These are phyloP conservation scores for Mrakia gelida DNA, from an alignment of 768 basidiomycete species.

Conservation along the genomic window DNA sequence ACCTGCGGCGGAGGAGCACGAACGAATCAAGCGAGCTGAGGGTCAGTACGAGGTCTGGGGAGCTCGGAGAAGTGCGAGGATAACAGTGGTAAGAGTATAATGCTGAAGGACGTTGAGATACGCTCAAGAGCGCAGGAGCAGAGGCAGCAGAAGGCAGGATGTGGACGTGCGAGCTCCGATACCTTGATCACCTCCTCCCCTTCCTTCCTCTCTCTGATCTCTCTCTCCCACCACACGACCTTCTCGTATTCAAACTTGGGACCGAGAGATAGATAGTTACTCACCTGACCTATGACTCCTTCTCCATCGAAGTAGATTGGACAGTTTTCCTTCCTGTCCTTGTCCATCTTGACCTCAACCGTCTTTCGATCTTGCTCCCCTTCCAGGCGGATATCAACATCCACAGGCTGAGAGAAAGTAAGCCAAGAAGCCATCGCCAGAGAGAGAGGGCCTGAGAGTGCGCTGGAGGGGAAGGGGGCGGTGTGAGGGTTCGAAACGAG, in stretches of 20 bases:
- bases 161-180: not conserved
- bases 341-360: slow-evolving; percentile 83
- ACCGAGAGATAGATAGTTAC: not conserved
- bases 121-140: not conserved
- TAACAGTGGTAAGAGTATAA: not conserved
- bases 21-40: not conserved
- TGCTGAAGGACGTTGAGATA: not conserved
- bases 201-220: not conserved
- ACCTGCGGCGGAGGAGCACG: slow-evolving; percentile 52
- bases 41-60: not conserved
- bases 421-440: slow-evolving; percentile 78
- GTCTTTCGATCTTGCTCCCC: slow-evolving; percentile 83
- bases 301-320: slow-evolving; percentile 97
- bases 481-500: not conserved
- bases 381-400: slow-evolving; percentile 82
- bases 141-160: not conserved
- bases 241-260: not conserved
- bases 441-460: not conserved
- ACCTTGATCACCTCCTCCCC: not conserved
- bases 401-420: slow-evolving; percentile 72
- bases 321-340: slow-evolving; percentile 74
- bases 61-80: not conserved
- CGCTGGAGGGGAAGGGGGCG: not conserved
- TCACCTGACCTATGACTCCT: slow-evolving; percentile 77
- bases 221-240: not conserved